Evolutionary conservation across 1,284 basidiomycete species (phyloP).

Genomic region (Rhizoctonia solani): DNA sequence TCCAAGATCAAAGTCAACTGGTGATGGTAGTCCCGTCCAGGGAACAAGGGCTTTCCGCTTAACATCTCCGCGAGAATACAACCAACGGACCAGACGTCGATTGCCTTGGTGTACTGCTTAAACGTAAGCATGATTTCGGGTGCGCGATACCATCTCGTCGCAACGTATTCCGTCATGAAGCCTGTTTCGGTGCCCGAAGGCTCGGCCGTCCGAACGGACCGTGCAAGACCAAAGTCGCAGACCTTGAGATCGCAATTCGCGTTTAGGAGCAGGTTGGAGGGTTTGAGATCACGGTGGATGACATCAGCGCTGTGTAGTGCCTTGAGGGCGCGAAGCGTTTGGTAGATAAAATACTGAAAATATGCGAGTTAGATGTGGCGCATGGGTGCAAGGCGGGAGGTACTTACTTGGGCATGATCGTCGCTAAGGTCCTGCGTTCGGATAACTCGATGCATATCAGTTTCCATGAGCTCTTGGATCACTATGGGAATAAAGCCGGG

Average conservation of each 20-base stretch:
- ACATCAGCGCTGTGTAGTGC: slow-evolving; percentile 93
- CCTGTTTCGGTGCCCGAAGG: slow-evolving; percentile 83
- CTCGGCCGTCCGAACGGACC: slow-evolving; percentile 83
- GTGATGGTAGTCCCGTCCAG: slow-evolving; percentile 95
- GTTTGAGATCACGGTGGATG: slow-evolving; percentile 94
- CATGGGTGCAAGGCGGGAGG: too few species aligned
- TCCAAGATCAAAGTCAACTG: slow-evolving; percentile 90
- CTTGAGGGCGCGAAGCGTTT: slow-evolving; percentile 91
- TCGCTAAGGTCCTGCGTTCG: slow-evolving; percentile 82
- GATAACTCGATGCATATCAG: slow-evolving; percentile 72
- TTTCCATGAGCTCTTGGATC: slow-evolving; percentile 83
- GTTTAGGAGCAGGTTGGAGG: slow-evolving; percentile 92
- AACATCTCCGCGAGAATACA: slow-evolving; percentile 98
- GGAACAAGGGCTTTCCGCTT: slow-evolving; percentile 91
- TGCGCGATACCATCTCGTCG: slow-evolving; percentile 84
- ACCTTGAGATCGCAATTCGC: slow-evolving; percentile 97
- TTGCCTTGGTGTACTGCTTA: slow-evolving; percentile 93
- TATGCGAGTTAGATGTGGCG: slow-evolving; percentile 42
- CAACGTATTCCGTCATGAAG: slow-evolving; percentile 96
- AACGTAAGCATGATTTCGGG: slow-evolving; percentile 97
- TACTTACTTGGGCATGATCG: slow-evolving; percentile 79
- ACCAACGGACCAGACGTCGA: slow-evolving; percentile 95
- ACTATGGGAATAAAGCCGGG: too few species aligned
- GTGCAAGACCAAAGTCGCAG: slow-evolving; percentile 84
- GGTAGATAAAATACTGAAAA: slow-evolving; percentile 74